phyloP scores from a whole-genome alignment of 2,329 filamentous ascomycete species.

The Penicillium nordicum region DNA sequence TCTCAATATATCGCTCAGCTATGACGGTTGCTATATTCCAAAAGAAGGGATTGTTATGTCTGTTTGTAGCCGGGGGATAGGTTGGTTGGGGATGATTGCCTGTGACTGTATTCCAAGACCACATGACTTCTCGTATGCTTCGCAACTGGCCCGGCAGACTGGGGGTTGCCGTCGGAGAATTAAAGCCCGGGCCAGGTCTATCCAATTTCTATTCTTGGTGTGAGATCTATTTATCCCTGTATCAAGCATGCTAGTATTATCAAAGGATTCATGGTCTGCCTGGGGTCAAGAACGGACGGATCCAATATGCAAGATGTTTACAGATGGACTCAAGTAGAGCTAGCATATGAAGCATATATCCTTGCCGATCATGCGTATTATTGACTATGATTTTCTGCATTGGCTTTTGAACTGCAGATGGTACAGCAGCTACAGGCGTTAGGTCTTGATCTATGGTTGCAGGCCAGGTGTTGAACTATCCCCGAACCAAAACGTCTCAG shows the following conservation, averaged over 20 bases:
- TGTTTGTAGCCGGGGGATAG: not conserved
- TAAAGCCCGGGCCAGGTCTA: conserved; percentile 10
- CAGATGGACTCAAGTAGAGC: not conserved
- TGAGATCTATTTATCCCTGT: not conserved
- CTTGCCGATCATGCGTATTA: conserved; percentile 3
- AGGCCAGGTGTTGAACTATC: not conserved
- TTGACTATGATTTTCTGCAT: conserved; percentile 10
- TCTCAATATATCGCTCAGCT: conserved; percentile 1
- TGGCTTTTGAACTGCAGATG: conserved; percentile 12
- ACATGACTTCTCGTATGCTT: conserved; percentile 20
- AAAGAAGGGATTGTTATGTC: not conserved
- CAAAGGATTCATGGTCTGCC: not conserved
- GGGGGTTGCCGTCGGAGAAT: conserved; percentile 16
- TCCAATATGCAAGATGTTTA: not conserved
- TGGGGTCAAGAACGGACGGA: not conserved
- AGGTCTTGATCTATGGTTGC: not conserved
- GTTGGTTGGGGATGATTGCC: not conserved
- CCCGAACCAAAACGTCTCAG: not conserved
- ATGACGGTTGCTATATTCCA: not conserved
- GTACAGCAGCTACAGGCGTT: conserved; percentile 13
- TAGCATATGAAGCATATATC: conserved; percentile 1
- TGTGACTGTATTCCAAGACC: conserved; percentile 8
- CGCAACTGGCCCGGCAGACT: conserved; percentile 14
- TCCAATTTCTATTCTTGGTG: not conserved
- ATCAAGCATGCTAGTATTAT: not conserved